Percentiles rank a stretch among this genome's conserved stretches.
These are phyloP conservation scores for Rhynchospora tenuis DNA, from an alignment of 176 grass and related monocot species.

Conservation along the genomic window DNA sequence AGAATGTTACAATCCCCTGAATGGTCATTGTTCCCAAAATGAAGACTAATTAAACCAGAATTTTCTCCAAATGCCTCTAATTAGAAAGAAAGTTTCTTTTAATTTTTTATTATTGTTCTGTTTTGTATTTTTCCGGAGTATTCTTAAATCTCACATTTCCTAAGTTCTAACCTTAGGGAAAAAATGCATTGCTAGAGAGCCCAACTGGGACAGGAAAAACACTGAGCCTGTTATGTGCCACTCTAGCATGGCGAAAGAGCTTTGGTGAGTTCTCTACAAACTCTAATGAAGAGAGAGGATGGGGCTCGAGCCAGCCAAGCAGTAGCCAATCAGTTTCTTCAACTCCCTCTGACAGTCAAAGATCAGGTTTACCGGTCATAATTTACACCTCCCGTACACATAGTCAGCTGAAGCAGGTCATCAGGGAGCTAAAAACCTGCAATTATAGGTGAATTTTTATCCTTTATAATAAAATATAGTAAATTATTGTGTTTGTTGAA, in stretches of 20 bases:
- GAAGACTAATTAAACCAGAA: background rate
- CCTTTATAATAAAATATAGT: background rate
- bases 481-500: background rate
- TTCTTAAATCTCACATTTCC: constrained; percentile 1
- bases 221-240: constrained; percentile 73
- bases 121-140: background rate
- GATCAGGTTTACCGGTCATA: constrained; percentile 66
- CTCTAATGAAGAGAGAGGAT: constrained; percentile 31
- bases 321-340: constrained; percentile 45
- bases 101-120: no score
- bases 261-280: constrained; percentile 60
- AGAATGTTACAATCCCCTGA: background rate
- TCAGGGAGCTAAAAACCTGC: constrained; percentile 86
- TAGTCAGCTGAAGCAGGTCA: constrained; percentile 90
- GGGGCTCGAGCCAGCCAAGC: constrained; percentile 41
- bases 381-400: constrained; percentile 92
- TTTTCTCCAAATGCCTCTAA: background rate
- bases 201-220: constrained; percentile 95
- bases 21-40: background rate
- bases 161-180: constrained; percentile 36
- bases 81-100: background rate
- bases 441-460: constrained; percentile 61
- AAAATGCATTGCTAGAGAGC: constrained; percentile 89
- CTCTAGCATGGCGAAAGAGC: constrained; percentile 79
- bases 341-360: constrained; percentile 9